Evolutionary conservation across 768 basidiomycete genomes (phyloP).

Genomic region (Coprinellus micaceus): DNA sequence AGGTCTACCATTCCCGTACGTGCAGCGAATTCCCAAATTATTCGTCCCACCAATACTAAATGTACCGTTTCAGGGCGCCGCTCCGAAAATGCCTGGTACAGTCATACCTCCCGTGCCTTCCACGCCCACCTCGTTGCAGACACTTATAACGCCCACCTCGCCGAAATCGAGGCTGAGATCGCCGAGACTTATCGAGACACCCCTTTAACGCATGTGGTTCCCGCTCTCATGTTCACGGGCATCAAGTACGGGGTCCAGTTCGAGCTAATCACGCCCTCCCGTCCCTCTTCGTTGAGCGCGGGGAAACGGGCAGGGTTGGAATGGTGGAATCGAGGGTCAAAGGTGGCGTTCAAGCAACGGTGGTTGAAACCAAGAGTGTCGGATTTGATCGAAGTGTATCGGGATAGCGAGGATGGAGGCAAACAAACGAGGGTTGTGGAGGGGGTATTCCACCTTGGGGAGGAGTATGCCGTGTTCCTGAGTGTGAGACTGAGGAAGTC

Average conservation of each 20-base stretch:
- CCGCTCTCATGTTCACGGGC: background rate
- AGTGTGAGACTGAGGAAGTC: too few species aligned
- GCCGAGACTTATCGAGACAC: background rate
- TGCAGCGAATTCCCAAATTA: background rate
- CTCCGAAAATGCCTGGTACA: background rate
- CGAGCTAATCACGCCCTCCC: background rate
- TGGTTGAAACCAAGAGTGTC: too few species aligned
- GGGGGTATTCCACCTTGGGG: too few species aligned
- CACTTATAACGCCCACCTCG: background rate
- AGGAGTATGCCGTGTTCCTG: too few species aligned
- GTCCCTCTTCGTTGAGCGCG: too few species aligned
- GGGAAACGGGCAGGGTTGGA: too few species aligned
- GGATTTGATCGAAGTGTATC: too few species aligned
- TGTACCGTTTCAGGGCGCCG: background rate
- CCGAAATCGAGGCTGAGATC: background rate
- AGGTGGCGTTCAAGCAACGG: too few species aligned
- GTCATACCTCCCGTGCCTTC: background rate
- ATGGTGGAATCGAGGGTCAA: too few species aligned
- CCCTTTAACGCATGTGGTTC: background rate
- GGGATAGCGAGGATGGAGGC: too few species aligned
- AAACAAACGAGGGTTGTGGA: too few species aligned
- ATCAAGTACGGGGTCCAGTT: background rate
- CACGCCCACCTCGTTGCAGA: background rate
- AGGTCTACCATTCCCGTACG: background rate
- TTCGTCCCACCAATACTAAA: background rate